Evolutionary conservation across 2,329 filamentous ascomycete species (phyloP).

Genomic region (Arthroderma sp.): DNA sequence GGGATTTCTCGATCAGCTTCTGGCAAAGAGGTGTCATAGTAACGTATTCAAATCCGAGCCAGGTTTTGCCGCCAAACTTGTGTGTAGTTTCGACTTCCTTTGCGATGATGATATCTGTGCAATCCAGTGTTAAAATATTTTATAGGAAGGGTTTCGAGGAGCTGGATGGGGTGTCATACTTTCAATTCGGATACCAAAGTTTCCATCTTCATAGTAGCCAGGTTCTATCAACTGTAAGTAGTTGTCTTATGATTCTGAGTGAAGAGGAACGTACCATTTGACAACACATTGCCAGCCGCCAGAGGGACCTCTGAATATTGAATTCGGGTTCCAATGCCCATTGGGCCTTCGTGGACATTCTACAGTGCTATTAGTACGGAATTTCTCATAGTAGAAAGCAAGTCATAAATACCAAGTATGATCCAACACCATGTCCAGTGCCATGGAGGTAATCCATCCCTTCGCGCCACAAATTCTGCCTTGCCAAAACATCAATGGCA

Average conservation of each 20-base stretch:
- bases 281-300: conserved; percentile 85
- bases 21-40: conserved; percentile 93
- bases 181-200: conserved; percentile 90
- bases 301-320: conserved; percentile 86
- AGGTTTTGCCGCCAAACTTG: conserved; percentile 86
- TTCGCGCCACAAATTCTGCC: conserved; percentile 84
- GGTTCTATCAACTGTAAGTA: conserved; percentile 46
- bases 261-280: conserved; percentile 42
- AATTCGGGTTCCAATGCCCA: conserved; percentile 84
- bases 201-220: conserved; percentile 91
- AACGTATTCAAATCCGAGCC: conserved; percentile 88
- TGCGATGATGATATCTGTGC: conserved; percentile 66
- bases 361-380: conserved; percentile 11
- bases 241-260: background rate
- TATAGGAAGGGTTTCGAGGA: background rate
- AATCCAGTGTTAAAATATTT: conserved; percentile 1
- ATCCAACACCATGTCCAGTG: conserved; percentile 90
- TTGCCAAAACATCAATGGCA: conserved; percentile 73
- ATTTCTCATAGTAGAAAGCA: background rate
- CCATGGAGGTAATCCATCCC: conserved; percentile 93
- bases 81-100: conserved; percentile 76
- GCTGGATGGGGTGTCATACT: conserved; percentile 32
- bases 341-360: conserved; percentile 94
- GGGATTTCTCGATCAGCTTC: conserved; percentile 63
- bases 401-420: conserved; percentile 47